Evolutionary conservation across 2,329 filamentous ascomycete genomes (phyloP), one percentile per base, ranked within the genome.

Genomic region (Pseudofabraea citricarpa): DNA sequence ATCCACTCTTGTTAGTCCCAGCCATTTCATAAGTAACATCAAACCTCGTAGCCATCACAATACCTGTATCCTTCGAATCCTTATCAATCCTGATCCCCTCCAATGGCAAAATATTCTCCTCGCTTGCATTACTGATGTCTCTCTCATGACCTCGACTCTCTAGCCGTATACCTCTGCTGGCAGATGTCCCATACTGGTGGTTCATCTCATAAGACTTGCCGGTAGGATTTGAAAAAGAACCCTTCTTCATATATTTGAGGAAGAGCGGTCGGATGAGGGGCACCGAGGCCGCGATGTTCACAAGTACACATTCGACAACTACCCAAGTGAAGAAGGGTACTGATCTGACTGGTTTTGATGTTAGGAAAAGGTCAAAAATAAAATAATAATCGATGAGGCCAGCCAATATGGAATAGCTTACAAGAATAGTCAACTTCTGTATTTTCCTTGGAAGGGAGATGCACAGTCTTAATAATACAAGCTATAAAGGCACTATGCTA

Each of bases 401-500:
- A n/a, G n/a, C n/a, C n/a, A n/a, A n/a, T n/a, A n/a, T n/a, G n/a
- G n/a, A n/a, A n/a, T n/a, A n/a, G n/a, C n/a, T n/a, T n/a, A n/a
- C n/a, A n/a, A n/a, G n/a, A n/a, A n/a, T n/a, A n/a, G n/a, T n/a
- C n/a, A n/a, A n/a, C n/a, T n/a, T n/a, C n/a, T n/a, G n/a, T n/a
- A n/a, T n/a, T n/a, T n/a, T n/a, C n/a, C n/a, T n/a, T n/a, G n/a
- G n/a, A n/a, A n/a, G 41, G 19, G 18, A 48, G 36, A 5, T 39
- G 20, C 3, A 48, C 35, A 15, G 45, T 50, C 27, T 48, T 48
- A 26, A 48, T 46, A 6, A 48, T 24, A 2, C 40, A 42, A 4
- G 48, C 40, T 5, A 48, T 22, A 19, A 50, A 44, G 7, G 48
- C 48, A 40, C 48, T n/a, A n/a, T n/a, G n/a, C n/a, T n/a, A n/a